These are phyloP conservation scores for Euphorbia tirucalli DNA, from an alignment of 345 rosid genomes.

Conservation along the genomic window DNA sequence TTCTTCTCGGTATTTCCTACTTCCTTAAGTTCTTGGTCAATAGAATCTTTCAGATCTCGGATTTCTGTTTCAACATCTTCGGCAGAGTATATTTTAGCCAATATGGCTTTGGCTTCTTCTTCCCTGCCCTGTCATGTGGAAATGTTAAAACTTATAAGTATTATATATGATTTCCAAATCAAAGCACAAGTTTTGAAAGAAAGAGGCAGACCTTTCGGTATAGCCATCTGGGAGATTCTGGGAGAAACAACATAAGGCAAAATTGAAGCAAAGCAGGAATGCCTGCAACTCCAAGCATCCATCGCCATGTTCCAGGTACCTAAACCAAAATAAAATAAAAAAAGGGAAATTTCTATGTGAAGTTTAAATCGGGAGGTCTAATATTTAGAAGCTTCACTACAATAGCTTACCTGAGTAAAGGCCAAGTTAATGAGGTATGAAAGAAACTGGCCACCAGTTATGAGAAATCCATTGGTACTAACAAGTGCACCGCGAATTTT, in stretches of 20 bases:
- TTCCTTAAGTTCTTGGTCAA: constrained; percentile 56
- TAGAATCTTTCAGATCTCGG: constrained; percentile 56
- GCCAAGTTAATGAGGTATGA: constrained; percentile 87
- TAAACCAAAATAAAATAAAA: constrained; percentile 27
- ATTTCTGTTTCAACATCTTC: constrained; percentile 65
- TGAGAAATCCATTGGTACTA: constrained; percentile 75
- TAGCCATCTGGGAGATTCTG: constrained; percentile 92
- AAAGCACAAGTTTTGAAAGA: neutral
- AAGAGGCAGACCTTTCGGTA: constrained; percentile 57
- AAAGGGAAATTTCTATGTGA: no score
- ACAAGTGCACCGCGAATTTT: constrained; percentile 89
- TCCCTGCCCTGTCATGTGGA: constrained; percentile 55
- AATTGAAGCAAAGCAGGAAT: constrained; percentile 81
- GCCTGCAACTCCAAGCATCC: constrained; percentile 96
- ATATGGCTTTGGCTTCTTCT: constrained; percentile 62
- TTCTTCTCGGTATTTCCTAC: constrained; percentile 56
- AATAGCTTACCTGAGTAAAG: constrained; percentile 50
- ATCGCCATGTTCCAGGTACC: constrained; percentile 84
- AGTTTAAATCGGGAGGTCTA: neutral
- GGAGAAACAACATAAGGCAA: constrained; percentile 64
- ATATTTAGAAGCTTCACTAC: neutral
- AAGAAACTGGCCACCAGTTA: constrained; percentile 86
- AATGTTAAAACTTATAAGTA: neutral
- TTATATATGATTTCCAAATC: neutral
- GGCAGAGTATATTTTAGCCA: constrained; percentile 55